Evolutionary conservation across 2,329 filamentous ascomycete genomes (phyloP), one percentile per base, ranked within the genome.

Genomic region (Didymella exigua): DNA sequence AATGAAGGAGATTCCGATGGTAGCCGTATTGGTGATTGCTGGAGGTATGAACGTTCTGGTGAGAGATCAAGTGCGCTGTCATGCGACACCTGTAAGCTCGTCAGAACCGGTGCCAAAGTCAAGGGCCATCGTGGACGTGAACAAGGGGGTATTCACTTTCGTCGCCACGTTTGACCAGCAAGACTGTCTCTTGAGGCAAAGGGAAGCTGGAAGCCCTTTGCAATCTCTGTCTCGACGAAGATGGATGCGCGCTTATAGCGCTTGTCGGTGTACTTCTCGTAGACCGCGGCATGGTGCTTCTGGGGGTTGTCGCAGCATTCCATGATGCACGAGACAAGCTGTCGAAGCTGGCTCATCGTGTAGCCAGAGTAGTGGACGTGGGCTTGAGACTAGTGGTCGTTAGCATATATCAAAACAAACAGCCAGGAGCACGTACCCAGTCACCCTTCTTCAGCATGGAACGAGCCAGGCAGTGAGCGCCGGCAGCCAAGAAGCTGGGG

Each of bases 291-390:
- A 72, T 99, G 95, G 72, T 99, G 95, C 68, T 88, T 87, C 60
- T 83, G 82, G 6, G 92, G 89, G 51, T 87, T 84, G 57, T 91
- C 87, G 76, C 92, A 96, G 79, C 93, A 98, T 65, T 96, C 91
- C 44, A 96, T 79, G 61, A 99, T 87, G 74, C 90, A 87, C 13
- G 82, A 81, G 41, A 97, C 83, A 31, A 97, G 79, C 2, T 89
- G 87, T 68, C 87, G 87, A 51, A 99, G 81, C 75, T 99, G 95
- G 40, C 81, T 78, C 78, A 89, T 92, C 2, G 93, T 96, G 78
- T 99, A 98, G 49, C 91, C 91, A 30, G 93, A 96, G 78, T 96
- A 98, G 77, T 96, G 88, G 30, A 95, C 88, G 71, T 99, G 95
- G 16, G 88, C 85, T 59, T 86, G 85, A 56, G 89, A 88, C 91